phyloP scores from a whole-genome alignment of 768 basidiomycete species.

The Asterophora parasitica region DNA sequence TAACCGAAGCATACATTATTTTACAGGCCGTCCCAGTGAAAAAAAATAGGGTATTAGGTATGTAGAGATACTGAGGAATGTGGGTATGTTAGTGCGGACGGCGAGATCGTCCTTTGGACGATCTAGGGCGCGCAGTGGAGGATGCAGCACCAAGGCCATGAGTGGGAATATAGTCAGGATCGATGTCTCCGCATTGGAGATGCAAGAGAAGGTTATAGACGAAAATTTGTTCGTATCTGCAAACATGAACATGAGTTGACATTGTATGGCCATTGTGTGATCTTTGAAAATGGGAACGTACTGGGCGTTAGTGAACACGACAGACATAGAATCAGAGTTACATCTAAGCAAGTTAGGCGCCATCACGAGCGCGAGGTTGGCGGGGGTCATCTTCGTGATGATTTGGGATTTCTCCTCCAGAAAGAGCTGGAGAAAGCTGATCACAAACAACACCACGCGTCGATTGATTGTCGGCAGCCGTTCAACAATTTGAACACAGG shows the following conservation, averaged over 20 bases:
- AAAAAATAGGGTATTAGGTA: slow-evolving; percentile 2
- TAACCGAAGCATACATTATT: background rate
- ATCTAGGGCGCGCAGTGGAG: slow-evolving; percentile 39
- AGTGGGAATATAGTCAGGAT: slow-evolving; percentile 68
- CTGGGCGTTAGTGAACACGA: slow-evolving; percentile 92
- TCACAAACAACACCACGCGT: slow-evolving; percentile 79
- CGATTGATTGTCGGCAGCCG: slow-evolving; percentile 83
- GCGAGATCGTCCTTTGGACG: slow-evolving; percentile 53
- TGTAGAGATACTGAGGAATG: background rate
- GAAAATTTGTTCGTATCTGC: slow-evolving; percentile 83
- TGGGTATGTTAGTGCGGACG: slow-evolving; percentile 27
- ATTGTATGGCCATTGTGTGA: slow-evolving; percentile 1
- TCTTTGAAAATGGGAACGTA: slow-evolving; percentile 38
- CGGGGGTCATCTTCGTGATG: slow-evolving; percentile 85
- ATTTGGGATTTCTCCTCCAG: slow-evolving; percentile 68
- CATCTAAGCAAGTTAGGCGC: slow-evolving; percentile 88
- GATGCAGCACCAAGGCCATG: slow-evolving; percentile 76
- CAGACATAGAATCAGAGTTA: slow-evolving; percentile 79
- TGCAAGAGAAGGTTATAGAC: slow-evolving; percentile 81
- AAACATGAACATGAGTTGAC: slow-evolving; percentile 4
- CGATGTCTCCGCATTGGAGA: slow-evolving; percentile 71
- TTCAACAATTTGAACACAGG: slow-evolving; percentile 70
- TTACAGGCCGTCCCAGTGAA: background rate
- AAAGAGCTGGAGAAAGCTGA: slow-evolving; percentile 91
- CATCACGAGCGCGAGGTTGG: slow-evolving; percentile 86